A percentile compares a stretch with the other conserved stretches of the same genome.
Conservation (phyloP, 2,329 filamentous ascomycete genomes). For the Laburnicola sp. region DNA sequence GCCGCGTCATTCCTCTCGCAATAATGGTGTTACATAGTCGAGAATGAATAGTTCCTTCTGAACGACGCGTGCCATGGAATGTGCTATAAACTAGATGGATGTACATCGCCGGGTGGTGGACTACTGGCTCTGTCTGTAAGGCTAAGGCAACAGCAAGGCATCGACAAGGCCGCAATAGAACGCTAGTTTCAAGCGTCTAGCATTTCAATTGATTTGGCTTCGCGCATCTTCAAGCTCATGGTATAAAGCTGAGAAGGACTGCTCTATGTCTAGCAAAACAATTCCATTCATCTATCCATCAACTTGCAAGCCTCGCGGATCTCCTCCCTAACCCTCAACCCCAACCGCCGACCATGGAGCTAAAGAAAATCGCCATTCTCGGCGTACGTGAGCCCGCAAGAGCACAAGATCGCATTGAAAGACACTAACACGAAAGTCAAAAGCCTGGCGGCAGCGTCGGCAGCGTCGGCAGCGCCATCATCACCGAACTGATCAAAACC, state of each 20-base stretch:
- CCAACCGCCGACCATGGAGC: slow-evolving; percentile 26
- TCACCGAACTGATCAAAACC: slow-evolving; percentile 31
- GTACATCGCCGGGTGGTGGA: neutral
- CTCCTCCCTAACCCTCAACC: neutral
- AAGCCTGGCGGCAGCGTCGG: slow-evolving; percentile 42
- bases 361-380: slow-evolving; percentile 42
- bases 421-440: slow-evolving; percentile 3
- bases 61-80: too few species aligned
- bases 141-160: neutral
- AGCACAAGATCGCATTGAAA: neutral
- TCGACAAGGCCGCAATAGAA: neutral
- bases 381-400: slow-evolving; percentile 27
- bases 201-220: too few species aligned
- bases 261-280: too few species aligned
- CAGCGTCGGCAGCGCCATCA: slow-evolving; percentile 37
- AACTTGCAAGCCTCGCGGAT: neutral
- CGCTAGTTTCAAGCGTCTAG: neutral
- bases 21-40: too few species aligned
- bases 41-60: too few species aligned
- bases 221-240: too few species aligned
- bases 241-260: too few species aligned
- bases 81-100: too few species aligned
- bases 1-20: neutral
- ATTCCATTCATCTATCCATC: too few species aligned
- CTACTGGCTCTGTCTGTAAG: neutral